A percentile compares a stretch with the other conserved stretches of the same genome.
These are phyloP conservation scores for Candida sanyaensis DNA, from an alignment of 1,139 yeast species.

Conservation along the genomic window DNA sequence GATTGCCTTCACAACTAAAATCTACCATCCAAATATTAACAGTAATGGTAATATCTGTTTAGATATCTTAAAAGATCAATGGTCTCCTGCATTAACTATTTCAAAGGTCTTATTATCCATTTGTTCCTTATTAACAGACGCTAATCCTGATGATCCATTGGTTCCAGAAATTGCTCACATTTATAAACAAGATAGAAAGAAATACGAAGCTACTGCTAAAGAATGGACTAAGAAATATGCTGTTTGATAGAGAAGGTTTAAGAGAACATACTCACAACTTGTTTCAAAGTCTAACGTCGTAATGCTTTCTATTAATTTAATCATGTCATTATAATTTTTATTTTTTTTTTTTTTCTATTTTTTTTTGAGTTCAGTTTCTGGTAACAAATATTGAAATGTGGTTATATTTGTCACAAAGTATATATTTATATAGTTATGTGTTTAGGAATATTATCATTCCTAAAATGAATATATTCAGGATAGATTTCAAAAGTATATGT, in stretches of 20 bases:
- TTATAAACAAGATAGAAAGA: conserved; percentile 90
- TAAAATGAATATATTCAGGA: conserved; percentile 2
- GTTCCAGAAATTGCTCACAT: conserved; percentile 98
- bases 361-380: background rate
- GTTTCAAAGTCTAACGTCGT: conserved; percentile 1
- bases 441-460: background rate
- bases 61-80: conserved; percentile 83
- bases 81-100: conserved; percentile 91
- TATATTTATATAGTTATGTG: background rate
- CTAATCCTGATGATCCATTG: conserved; percentile 98
- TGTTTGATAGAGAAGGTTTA: conserved; percentile 46
- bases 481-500: background rate
- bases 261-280: background rate
- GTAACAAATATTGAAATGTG: background rate
- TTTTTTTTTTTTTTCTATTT: background rate
- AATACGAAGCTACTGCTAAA: conserved; percentile 95
- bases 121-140: conserved; percentile 91
- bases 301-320: conserved; percentile 5
- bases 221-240: conserved; percentile 99
- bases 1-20: conserved; percentile 86
- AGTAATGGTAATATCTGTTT: conserved; percentile 85
- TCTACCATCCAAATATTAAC: conserved; percentile 90
- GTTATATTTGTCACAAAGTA: background rate
- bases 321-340: conserved; percentile 4
- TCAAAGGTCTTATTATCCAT: conserved; percentile 87